A percentile compares a stretch with the other conserved stretches of the same genome.
These are phyloP conservation scores for Hymenoscyphus salicellus DNA, from an alignment of 2,329 filamentous ascomycete species.

Conservation along the genomic window DNA sequence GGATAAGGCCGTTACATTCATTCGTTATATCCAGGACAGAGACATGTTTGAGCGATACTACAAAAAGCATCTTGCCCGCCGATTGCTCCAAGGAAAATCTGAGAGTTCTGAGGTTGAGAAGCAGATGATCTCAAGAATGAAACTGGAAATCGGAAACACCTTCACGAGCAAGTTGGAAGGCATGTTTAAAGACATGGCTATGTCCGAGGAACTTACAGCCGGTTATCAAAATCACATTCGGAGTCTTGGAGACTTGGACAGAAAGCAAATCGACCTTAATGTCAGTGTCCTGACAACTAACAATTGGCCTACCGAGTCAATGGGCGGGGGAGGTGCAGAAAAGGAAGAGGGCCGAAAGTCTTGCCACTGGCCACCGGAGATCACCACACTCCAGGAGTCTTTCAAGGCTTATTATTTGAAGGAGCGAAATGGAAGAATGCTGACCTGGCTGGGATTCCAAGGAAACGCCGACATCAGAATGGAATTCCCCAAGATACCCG, in stretches of 20 bases:
- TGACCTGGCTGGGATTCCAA: conserved; percentile 72
- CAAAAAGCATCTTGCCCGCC: conserved; percentile 89
- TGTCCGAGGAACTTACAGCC: conserved; percentile 77
- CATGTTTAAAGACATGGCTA: conserved; percentile 95
- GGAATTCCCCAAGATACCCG: conserved; percentile 63
- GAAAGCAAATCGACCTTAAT: conserved; percentile 70
- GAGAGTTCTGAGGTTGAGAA: conserved; percentile 91
- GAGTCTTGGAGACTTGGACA: conserved; percentile 48
- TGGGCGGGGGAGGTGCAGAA: conserved; percentile 59
- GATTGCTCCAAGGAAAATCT: conserved; percentile 83
- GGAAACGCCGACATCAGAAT: conserved; percentile 86
- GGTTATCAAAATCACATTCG: conserved; percentile 70
- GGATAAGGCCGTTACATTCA: conserved; percentile 83
- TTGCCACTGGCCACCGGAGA: conserved; percentile 72
- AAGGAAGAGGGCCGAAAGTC: conserved; percentile 46
- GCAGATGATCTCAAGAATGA: conserved; percentile 95
- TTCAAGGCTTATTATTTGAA: conserved; percentile 87
- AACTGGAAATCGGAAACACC: conserved; percentile 89
- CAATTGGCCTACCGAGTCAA: conserved; percentile 89
- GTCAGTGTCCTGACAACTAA: conserved; percentile 89
- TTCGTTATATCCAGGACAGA: conserved; percentile 86
- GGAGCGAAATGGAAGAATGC: conserved; percentile 80
- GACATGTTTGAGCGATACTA: conserved; percentile 97
- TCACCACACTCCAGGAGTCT: conserved; percentile 73
- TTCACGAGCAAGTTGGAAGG: conserved; percentile 92